A percentile compares a stretch with the other conserved stretches of the same genome.
Conservation (phyloP, 1,139 yeast genomes). For the Diutina sp. region DNA sequence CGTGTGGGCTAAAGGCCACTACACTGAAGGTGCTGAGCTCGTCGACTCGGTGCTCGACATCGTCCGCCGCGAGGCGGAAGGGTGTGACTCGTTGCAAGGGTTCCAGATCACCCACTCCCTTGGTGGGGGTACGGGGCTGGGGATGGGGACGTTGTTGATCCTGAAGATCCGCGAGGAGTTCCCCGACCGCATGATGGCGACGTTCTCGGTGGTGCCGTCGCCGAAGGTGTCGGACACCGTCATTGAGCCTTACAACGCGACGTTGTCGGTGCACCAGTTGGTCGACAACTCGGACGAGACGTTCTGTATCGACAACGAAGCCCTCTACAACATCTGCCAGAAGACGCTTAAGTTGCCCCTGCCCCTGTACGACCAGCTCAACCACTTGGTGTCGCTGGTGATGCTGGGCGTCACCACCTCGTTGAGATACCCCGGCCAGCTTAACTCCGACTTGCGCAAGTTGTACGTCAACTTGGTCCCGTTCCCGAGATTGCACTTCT, state of each 20-base stretch:
- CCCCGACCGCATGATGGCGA: slow-evolving; percentile 93
- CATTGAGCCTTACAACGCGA: slow-evolving; percentile 89
- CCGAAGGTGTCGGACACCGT: slow-evolving; percentile 88
- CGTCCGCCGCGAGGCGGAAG: slow-evolving; percentile 87
- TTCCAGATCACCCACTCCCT: slow-evolving; percentile 88
- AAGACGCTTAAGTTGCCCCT: slow-evolving; percentile 68
- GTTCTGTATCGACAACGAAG: slow-evolving; percentile 90
- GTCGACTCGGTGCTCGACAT: slow-evolving; percentile 84
- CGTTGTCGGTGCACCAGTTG: slow-evolving; percentile 83
- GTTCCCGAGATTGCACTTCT: slow-evolving; percentile 88
- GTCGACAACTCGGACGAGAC: slow-evolving; percentile 87
- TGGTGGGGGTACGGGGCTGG: slow-evolving; percentile 97
- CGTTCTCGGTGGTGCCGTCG: slow-evolving; percentile 85
- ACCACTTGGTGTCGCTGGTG: slow-evolving; percentile 72
- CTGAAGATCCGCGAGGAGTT: slow-evolving; percentile 78
- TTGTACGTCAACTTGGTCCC: slow-evolving; percentile 90
- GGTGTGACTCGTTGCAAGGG: slow-evolving; percentile 85
- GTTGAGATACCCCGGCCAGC: slow-evolving; percentile 87
- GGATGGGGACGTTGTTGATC: slow-evolving; percentile 81
- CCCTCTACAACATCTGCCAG: slow-evolving; percentile 79
- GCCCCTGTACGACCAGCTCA: slow-evolving; percentile 70
- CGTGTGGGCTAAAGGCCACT: slow-evolving; percentile 95
- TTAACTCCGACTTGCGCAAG: slow-evolving; percentile 83
- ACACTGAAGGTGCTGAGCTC: slow-evolving; percentile 91
- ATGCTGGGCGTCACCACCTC: slow-evolving; percentile 91